Percentiles rank a stretch among this genome's conserved stretches.
Conservation (phyloP, 2,329 filamentous ascomycete genomes). For the Aspergillus sp. region DNA sequence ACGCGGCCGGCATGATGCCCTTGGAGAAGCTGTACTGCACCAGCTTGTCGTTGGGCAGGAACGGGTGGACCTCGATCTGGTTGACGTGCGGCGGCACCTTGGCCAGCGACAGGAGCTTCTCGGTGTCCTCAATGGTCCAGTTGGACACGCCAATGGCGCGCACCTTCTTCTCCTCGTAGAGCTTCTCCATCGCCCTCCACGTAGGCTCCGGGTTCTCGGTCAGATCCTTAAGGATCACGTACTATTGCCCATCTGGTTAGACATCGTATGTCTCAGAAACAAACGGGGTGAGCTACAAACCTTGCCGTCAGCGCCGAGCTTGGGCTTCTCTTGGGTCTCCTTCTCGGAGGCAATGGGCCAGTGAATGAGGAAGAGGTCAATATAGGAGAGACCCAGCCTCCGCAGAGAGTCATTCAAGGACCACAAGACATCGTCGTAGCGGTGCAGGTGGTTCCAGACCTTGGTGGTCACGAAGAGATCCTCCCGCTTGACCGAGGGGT, state of each 20-base stretch:
- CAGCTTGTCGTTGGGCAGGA: constrained; percentile 28
- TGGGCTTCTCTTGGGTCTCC: no score
- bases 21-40: constrained; percentile 24
- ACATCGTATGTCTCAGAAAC: no score
- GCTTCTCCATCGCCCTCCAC: constrained; percentile 34
- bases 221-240: no score
- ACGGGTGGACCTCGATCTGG: constrained; percentile 32
- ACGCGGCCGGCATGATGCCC: constrained; percentile 30
- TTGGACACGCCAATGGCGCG: constrained; percentile 18
- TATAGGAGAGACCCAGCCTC: constrained; percentile 54
- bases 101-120: constrained; percentile 11
- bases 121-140: constrained; percentile 12
- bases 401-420: constrained; percentile 52
- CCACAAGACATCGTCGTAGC: constrained; percentile 50
- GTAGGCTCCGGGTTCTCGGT: no score
- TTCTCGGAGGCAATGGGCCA: constrained; percentile 25
- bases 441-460: constrained; percentile 69
- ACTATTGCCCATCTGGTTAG: no score
- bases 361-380: constrained; percentile 64
- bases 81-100: constrained; percentile 20
- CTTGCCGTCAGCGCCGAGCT: no score
- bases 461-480: constrained; percentile 71
- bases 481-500: constrained; percentile 54
- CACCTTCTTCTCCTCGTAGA: constrained; percentile 10
- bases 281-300: no score